These are phyloP conservation scores for Boletus eberwhitei DNA, from an alignment of 768 basidiomycete genomes.

Conservation along the genomic window DNA sequence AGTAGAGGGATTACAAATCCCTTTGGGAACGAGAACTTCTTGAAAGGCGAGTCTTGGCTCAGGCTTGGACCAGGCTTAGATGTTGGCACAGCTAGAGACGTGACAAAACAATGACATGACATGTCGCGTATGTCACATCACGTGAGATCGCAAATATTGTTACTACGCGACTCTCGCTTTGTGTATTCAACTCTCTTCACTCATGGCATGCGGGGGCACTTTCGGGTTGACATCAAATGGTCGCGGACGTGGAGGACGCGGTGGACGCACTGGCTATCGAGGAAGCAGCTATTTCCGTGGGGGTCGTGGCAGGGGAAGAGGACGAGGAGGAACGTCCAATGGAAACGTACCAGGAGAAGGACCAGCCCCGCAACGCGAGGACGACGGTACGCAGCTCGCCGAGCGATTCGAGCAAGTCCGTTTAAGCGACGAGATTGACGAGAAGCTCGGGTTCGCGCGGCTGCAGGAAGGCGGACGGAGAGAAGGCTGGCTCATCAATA, in stretches of 20 bases:
- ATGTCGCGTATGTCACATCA: slow-evolving; percentile 27
- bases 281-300: slow-evolving; percentile 40
- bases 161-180: slow-evolving; percentile 7
- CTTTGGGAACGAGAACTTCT: too few relatives aligned
- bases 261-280: slow-evolving; percentile 35
- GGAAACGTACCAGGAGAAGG: slow-evolving; percentile 40
- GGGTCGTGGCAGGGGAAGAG: slow-evolving; percentile 48
- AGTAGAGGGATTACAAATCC: too few relatives aligned
- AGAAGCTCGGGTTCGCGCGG: slow-evolving; percentile 83
- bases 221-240: slow-evolving; percentile 57
- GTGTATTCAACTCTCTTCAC: background rate
- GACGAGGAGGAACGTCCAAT: slow-evolving; percentile 32
- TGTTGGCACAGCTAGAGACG: background rate
- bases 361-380: slow-evolving; percentile 65
- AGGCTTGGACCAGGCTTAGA: too few relatives aligned
- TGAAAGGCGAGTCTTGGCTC: too few relatives aligned
- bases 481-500: slow-evolving; percentile 96
- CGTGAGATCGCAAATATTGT: slow-evolving; percentile 11
- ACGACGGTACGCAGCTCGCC: slow-evolving; percentile 84
- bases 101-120: slow-evolving; percentile 18
- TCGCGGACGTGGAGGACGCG: slow-evolving; percentile 38
- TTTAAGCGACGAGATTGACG: slow-evolving; percentile 84
- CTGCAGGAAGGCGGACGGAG: slow-evolving; percentile 73
- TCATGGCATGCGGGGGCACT: slow-evolving; percentile 45
- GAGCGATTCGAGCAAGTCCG: slow-evolving; percentile 82